phyloP scores from a whole-genome alignment of 2,329 filamentous ascomycete genomes.

The Colletotrichum sublineola region DNA sequence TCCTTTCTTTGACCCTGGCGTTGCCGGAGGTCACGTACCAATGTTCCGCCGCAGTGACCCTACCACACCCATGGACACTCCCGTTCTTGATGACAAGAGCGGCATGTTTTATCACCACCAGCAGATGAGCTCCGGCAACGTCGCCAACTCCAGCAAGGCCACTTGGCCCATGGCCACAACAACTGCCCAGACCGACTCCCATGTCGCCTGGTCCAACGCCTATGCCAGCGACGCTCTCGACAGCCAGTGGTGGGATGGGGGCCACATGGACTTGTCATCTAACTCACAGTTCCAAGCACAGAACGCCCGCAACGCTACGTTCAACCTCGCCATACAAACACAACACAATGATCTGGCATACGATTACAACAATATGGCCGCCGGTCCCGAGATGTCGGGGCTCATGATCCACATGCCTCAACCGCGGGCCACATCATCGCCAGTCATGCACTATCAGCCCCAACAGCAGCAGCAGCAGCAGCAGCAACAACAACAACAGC shows the following conservation, averaged over 20 bases:
- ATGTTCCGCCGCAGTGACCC: slow-evolving; percentile 50
- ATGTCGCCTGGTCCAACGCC: slow-evolving; percentile 41
- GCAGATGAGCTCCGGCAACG: slow-evolving; percentile 40
- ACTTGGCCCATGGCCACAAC: slow-evolving; percentile 45
- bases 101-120: slow-evolving; percentile 48
- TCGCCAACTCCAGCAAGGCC: slow-evolving; percentile 44
- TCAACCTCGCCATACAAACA: slow-evolving; percentile 57
- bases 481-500: slow-evolving; percentile 37
- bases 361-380: slow-evolving; percentile 52
- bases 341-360: slow-evolving; percentile 58
- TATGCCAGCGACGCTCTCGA: slow-evolving; percentile 38
- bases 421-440: slow-evolving; percentile 54
- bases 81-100: slow-evolving; percentile 50
- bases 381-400: slow-evolving; percentile 51
- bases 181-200: slow-evolving; percentile 35
- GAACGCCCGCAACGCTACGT: slow-evolving; percentile 50
- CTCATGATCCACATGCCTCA: slow-evolving; percentile 70
- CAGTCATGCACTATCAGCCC: slow-evolving; percentile 49
- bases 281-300: slow-evolving; percentile 50
- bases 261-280: slow-evolving; percentile 48
- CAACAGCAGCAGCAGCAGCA: slow-evolving; percentile 19
- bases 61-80: slow-evolving; percentile 56
- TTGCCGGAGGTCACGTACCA: slow-evolving; percentile 47
- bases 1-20: slow-evolving; percentile 52
- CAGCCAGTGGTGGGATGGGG: slow-evolving; percentile 51